Base-by-base conservation (phyloP, 169 alveolate species). In the Plasmodium knowlesi region DNA sequence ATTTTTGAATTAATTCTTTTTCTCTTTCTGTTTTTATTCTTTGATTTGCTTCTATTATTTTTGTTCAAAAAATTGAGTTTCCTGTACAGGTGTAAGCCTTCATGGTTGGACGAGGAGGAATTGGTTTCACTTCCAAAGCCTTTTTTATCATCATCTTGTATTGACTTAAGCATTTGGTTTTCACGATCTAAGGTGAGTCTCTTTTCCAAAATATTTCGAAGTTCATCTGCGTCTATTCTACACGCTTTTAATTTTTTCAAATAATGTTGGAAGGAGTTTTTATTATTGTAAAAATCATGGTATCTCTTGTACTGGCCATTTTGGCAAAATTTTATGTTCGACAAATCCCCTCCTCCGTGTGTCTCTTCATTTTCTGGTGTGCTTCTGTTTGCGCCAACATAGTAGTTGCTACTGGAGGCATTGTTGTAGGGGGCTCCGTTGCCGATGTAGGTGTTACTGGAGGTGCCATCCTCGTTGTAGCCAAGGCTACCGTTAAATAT, bases 31-130 rank as follows among this genome's bases (percentile, higher is more conserved):
- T 53, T 73, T 70, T 72, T 84, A 72, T 71, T 84, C 76, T 84
- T 84, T 71, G 92, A 84, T 41, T 84, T 84, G 79, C 83, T 84
- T 70, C 84, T 34, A 37, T 72, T 84, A 83, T 83, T 83, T 84
- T 84, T 84, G 76, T 84, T 84, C 16, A 43, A 34, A 30, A 70
- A 71, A 43, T 84, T 84, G 71, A 84, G 43, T 84, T 84, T 84
- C 54, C 92, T 84, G 76, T 84, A 84, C 19, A 83, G 32, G 74
- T 84, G 83, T 41, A 71, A 71, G 30, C 74, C 70, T n/a, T 84
- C 92, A 37, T 84, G 83, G 76, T 84, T 84, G 30, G 92, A 84
- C 34, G 92, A 84, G 32, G 92, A 70, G n/a, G 92, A 84, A 73
- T 84, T 84, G 0, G 84, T 37, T 84, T 84, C 92, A 43, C 92